These are phyloP conservation scores for Paraphaeosphaeria minitans DNA, from an alignment of 2,329 filamentous ascomycete genomes.

Conservation along the genomic window DNA sequence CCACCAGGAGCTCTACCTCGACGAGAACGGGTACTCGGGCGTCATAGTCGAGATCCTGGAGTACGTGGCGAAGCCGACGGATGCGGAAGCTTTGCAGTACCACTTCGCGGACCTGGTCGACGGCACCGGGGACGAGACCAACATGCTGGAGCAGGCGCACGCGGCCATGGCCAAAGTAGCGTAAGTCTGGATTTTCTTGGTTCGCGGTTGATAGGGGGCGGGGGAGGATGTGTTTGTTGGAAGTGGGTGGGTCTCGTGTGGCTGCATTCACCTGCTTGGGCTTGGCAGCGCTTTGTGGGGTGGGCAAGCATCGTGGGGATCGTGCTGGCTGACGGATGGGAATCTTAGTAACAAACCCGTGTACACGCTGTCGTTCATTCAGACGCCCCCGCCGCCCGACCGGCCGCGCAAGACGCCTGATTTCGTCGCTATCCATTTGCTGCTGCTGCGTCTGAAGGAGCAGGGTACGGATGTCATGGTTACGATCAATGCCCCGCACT, in stretches of 20 bases:
- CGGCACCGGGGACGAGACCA: slow-evolving; percentile 43
- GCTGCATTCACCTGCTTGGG: background rate
- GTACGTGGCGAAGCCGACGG: slow-evolving; percentile 70
- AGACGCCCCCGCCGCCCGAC: slow-evolving; percentile 47
- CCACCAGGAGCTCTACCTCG: slow-evolving; percentile 92
- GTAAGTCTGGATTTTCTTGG: slow-evolving; percentile 38
- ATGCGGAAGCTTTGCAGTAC: slow-evolving; percentile 67
- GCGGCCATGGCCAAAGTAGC: slow-evolving; percentile 41
- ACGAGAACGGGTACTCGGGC: slow-evolving; percentile 79
- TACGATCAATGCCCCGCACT: slow-evolving; percentile 86
- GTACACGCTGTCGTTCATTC: slow-evolving; percentile 70
- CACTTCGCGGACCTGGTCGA: slow-evolving; percentile 57
- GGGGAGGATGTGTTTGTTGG: background rate
- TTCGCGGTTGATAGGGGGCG: background rate
- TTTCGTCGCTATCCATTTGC: slow-evolving; percentile 77
- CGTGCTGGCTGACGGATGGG: background rate
- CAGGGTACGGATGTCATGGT: slow-evolving; percentile 82
- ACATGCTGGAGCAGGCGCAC: slow-evolving; percentile 37
- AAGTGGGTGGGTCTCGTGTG: background rate
- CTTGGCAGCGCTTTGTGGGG: slow-evolving; percentile 9
- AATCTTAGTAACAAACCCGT: slow-evolving; percentile 57
- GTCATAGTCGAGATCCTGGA: slow-evolving; percentile 92
- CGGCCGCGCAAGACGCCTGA: slow-evolving; percentile 46
- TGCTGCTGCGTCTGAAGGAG: slow-evolving; percentile 75
- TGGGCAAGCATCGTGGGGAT: slow-evolving; percentile 35